Evolutionary conservation across 257 asterid genomes (phyloP), one percentile per base, ranked within the genome.

Genomic region (Nicotiana sylvestris): DNA sequence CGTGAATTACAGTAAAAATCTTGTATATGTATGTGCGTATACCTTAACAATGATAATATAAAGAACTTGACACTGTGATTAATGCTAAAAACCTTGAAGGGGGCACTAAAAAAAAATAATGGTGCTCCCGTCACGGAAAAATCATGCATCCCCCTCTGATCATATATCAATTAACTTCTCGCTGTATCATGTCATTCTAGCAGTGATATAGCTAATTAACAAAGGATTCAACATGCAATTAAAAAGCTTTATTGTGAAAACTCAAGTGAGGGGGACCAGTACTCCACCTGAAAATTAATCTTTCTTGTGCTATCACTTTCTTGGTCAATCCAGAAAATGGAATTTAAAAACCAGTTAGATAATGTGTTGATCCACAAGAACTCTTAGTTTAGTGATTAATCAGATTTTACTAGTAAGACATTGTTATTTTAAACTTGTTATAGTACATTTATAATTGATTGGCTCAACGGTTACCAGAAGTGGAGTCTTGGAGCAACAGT

Each of bases 401-500:
- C 6, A 17, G 21, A 46, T 5, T 68, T 68, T 37, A 9, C 11
- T 55, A 33, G 13, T 11, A 65, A 64, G 37, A 6, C 56, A 21
- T 16, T 6, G 64, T 81, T 49, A 5, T 81, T 81, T 32, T 70
- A 10, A 61, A 9, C 5, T 66, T 30, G 13, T 5, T 8, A 12
- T 68, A n/a, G 56, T 55, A 74, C 39, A 51, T 76, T 80, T 53
- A 78, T 76, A 21, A 77, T 49, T 25, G 67, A 85, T 79, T 79
- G 86, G 86, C 65, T 27, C 3, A 77, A 83, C 82, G 80, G 82
- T 21, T 29, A 49, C 76, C 6, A 0, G 11, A 43, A 43, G 10
- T 0, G 11, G 0, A 43, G 0, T 33, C 2, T 43, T 43, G 0
- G 11, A 43, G 11, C 11, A 43, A 43, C 2, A 0, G 0, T 8